Evolutionary conservation across 371 early-diverging fungal genomes (phyloP).

Genomic region (Mortierella polycephala): DNA sequence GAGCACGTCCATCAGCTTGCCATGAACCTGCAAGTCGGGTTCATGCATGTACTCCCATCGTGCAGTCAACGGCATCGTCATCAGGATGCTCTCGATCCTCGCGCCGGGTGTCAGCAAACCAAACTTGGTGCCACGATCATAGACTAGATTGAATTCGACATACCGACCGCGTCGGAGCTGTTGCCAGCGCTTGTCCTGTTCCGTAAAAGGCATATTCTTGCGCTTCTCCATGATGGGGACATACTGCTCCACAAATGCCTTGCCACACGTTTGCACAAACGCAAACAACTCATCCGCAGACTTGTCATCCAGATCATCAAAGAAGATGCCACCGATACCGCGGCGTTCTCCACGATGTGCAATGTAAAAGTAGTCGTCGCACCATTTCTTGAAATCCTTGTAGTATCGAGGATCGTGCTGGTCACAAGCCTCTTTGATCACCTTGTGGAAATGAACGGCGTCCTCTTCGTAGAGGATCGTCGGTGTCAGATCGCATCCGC

Average conservation of each 20-base stretch:
- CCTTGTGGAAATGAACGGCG: constrained; percentile 81
- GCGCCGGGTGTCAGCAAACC: constrained; percentile 88
- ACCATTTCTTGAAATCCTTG: constrained; percentile 83
- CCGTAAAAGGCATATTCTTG: constrained; percentile 72
- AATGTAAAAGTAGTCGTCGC: constrained; percentile 85
- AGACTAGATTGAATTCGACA: constrained; percentile 90
- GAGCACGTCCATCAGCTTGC: constrained; percentile 79
- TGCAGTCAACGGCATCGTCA: constrained; percentile 87
- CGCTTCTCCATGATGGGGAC: constrained; percentile 79
- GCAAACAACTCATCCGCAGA: constrained; percentile 73
- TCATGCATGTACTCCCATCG: constrained; percentile 91
- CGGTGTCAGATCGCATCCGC: constrained; percentile 89
- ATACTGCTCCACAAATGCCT: constrained; percentile 80
- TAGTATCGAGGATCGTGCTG: constrained; percentile 76
- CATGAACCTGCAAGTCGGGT: constrained; percentile 72
- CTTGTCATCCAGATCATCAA: constrained; percentile 84
- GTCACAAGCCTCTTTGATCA: constrained; percentile 83
- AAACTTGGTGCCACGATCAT: constrained; percentile 93
- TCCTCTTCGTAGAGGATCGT: constrained; percentile 84
- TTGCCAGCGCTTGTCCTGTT: constrained; percentile 83
- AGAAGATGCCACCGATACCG: constrained; percentile 91
- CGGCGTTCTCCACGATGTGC: constrained; percentile 83
- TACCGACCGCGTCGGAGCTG: constrained; percentile 89
- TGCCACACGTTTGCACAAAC: constrained; percentile 76
- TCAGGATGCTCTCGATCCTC: constrained; percentile 86